Evolutionary conservation across 768 basidiomycete species (phyloP).

Genomic region (Suillus hirtellus): DNA sequence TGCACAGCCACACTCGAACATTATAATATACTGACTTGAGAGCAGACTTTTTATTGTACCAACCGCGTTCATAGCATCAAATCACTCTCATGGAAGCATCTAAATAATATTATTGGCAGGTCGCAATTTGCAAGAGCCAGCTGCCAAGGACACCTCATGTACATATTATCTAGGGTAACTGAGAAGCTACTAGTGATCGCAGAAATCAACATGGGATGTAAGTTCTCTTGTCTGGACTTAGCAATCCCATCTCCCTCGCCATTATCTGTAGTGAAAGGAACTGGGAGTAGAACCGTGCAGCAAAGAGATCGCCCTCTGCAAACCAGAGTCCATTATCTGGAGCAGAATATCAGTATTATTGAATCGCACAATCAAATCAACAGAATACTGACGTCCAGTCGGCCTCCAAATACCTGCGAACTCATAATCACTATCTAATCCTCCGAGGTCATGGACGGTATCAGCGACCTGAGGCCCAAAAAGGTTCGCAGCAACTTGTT

Average conservation of each 20-base stretch:
- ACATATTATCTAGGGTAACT: background rate
- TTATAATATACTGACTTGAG: no score
- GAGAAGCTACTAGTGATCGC: background rate
- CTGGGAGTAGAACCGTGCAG: slow-evolving; percentile 2
- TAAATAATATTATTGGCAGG: background rate
- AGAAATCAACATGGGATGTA: background rate
- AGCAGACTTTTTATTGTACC: no score
- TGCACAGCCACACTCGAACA: no score
- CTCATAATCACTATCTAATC: slow-evolving; percentile 14
- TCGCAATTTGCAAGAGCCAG: no score
- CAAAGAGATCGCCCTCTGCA: slow-evolving; percentile 11
- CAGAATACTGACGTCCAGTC: slow-evolving; percentile 9
- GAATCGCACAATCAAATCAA: background rate
- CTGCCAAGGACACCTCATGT: no score
- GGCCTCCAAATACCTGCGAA: slow-evolving; percentile 16
- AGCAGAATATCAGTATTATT: background rate
- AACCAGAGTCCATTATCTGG: slow-evolving; percentile 12
- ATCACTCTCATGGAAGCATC: background rate
- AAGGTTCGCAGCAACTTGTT: slow-evolving; percentile 2
- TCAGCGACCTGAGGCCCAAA: slow-evolving; percentile 8
- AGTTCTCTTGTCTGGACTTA: background rate
- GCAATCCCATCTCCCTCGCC: background rate
- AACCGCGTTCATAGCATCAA: no score
- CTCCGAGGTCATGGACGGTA: slow-evolving; percentile 13
- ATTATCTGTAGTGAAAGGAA: background rate